Conservation (phyloP, 352 stramenopile species). For the Thraustochytrium sp. region DNA sequence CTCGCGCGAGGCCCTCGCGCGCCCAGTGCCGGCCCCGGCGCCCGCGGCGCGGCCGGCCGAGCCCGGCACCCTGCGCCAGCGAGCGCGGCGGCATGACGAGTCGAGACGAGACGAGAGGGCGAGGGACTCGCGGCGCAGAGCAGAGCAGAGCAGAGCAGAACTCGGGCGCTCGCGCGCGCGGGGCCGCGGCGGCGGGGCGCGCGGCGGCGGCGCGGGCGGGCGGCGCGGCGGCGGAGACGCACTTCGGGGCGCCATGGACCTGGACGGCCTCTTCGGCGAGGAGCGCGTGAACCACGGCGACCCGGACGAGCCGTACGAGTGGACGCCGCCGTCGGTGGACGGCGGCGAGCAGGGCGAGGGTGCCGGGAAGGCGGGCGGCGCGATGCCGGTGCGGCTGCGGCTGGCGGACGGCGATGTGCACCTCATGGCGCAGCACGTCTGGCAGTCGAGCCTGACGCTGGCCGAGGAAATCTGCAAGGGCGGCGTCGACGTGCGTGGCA, state of each 20-base stretch:
- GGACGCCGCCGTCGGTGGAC: not conserved
- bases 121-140: too few species aligned
- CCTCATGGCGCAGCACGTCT: conserved; percentile 44
- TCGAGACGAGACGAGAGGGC: too few species aligned
- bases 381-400: not conserved
- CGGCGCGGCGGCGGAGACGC: not conserved
- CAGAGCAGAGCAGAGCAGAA: too few species aligned
- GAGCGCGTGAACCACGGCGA: conserved; percentile 41
- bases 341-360: not conserved
- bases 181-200: too few species aligned
- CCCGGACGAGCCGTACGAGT: conserved; percentile 35
- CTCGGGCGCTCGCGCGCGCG: too few species aligned
- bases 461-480: conserved; percentile 14
- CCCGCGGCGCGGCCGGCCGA: too few species aligned
- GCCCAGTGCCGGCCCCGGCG: too few species aligned
- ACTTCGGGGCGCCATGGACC: not conserved
- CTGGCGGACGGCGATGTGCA: conserved; percentile 30
- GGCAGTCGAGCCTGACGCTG: conserved; percentile 32
- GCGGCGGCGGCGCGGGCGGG: not conserved
- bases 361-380: not conserved
- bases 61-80: too few species aligned
- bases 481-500: not conserved
- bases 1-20: too few species aligned
- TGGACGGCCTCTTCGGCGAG: conserved; percentile 36
- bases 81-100: too few species aligned